Percentiles rank a stretch among this genome's conserved stretches.
Evolutionary conservation across 2,329 filamentous ascomycete species (phyloP).

Genomic region (Neonectria neomacrospora): DNA sequence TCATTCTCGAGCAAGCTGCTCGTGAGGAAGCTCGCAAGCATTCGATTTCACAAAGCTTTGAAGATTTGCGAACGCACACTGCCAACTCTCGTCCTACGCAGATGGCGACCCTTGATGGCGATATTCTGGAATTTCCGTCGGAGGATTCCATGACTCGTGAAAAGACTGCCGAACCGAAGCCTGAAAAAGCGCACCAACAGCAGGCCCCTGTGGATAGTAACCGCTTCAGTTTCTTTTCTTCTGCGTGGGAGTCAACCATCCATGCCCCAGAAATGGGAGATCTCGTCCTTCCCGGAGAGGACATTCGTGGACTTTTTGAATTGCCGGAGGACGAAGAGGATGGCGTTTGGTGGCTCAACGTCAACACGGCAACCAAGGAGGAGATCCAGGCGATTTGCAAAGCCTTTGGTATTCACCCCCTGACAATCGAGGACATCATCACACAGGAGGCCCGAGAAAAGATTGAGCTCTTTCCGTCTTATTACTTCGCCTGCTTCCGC

Average conservation of each 20-base stretch:
- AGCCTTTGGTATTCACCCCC: conserved; percentile 93
- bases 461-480: conserved; percentile 96
- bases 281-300: conserved; percentile 88
- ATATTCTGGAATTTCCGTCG: conserved; percentile 65
- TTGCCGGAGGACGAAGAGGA: conserved; percentile 71
- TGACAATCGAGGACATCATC: conserved; percentile 96
- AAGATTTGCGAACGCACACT: conserved; percentile 48
- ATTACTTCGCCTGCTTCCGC: conserved; percentile 98
- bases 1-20: conserved; percentile 72
- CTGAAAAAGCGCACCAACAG: conserved; percentile 48
- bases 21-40: conserved; percentile 62
- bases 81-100: conserved; percentile 46
- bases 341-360: conserved; percentile 99
- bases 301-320: conserved; percentile 86
- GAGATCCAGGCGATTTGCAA: conserved; percentile 90
- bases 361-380: conserved; percentile 88
- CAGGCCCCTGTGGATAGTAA: conserved; percentile 69
- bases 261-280: conserved; percentile 91
- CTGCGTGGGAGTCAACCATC: conserved; percentile 91
- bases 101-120: conserved; percentile 65
- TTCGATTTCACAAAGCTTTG: conserved; percentile 50
- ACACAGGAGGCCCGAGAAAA: conserved; percentile 97
- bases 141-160: conserved; percentile 58
- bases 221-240: conserved; percentile 97
- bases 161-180: conserved; percentile 52